Percentiles rank a stretch among this genome's conserved stretches.
Conservation (phyloP, 768 basidiomycete species). For the Mycena albidolilacea region DNA sequence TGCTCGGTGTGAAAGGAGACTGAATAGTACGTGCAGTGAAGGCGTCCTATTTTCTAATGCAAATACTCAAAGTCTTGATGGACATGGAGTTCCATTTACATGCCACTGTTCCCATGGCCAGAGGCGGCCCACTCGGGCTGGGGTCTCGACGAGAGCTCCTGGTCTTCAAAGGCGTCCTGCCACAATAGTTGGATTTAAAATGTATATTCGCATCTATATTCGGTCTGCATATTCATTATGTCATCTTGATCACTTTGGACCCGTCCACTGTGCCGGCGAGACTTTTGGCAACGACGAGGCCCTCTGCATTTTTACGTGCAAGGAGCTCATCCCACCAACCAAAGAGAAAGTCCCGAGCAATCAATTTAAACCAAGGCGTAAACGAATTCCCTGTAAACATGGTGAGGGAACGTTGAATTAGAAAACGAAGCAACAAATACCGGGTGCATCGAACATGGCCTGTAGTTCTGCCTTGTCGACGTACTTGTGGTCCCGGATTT, state of each 20-base stretch:
- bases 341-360: slow-evolving; percentile 96
- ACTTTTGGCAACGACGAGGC: slow-evolving; percentile 75
- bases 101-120: slow-evolving; percentile 74
- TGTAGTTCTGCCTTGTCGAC: slow-evolving; percentile 93
- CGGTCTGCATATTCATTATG: slow-evolving; percentile 44
- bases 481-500: slow-evolving; percentile 92
- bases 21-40: slow-evolving; percentile 55
- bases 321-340: slow-evolving; percentile 98
- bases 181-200: slow-evolving; percentile 21
- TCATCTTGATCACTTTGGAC: slow-evolving; percentile 80
- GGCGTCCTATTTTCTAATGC: slow-evolving; percentile 70
- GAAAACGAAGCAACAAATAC: slow-evolving; percentile 58
- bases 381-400: slow-evolving; percentile 79
- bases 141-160: slow-evolving; percentile 71
- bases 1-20: neutral
- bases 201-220: slow-evolving; percentile 6
- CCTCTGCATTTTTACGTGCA: slow-evolving; percentile 68
- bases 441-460: slow-evolving; percentile 87
- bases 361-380: slow-evolving; percentile 99
- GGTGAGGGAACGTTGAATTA: slow-evolving; percentile 13
- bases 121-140: slow-evolving; percentile 60
- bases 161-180: slow-evolving; percentile 67
- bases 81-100: slow-evolving; percentile 73
- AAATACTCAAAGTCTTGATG: slow-evolving; percentile 73
- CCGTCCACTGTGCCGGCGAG: slow-evolving; percentile 79